Percentiles rank a stretch among this genome's conserved stretches.
These are phyloP conservation scores for Aspergillus wentii DNA, from an alignment of 495 filamentous ascomycete genomes.

Conservation along the genomic window DNA sequence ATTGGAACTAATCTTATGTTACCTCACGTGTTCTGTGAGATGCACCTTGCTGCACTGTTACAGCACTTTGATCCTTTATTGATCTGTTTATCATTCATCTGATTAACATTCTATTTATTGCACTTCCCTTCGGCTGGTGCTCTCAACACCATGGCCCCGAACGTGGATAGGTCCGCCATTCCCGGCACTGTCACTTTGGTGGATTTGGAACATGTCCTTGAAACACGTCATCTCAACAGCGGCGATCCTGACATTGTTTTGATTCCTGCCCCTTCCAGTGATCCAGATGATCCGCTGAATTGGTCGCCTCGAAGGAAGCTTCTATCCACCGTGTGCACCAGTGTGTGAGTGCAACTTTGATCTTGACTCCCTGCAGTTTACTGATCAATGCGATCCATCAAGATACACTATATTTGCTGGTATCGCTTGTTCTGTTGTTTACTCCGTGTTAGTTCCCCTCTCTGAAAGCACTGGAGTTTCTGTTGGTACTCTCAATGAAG, in stretches of 20 bases:
- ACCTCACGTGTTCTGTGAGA: too few species aligned
- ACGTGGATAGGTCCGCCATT: constrained; percentile 36
- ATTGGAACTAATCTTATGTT: too few species aligned
- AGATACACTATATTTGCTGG: constrained; percentile 58
- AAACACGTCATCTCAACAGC: constrained; percentile 33
- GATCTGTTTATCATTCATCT: too few species aligned
- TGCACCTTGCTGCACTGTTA: too few species aligned
- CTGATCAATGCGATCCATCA: background rate
- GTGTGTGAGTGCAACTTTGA: constrained; percentile 21
- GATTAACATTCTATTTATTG: too few species aligned
- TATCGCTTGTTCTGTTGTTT: constrained; percentile 55
- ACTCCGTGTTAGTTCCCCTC: constrained; percentile 56
- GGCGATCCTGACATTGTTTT: constrained; percentile 51
- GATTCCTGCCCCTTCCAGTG: constrained; percentile 50
- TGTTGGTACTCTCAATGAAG: constrained; percentile 49
- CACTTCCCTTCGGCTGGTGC: too few species aligned
- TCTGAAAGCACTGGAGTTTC: constrained; percentile 51
- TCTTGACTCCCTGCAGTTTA: background rate
- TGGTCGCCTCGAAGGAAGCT: constrained; percentile 54
- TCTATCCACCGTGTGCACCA: constrained; percentile 46
- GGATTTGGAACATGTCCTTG: constrained; percentile 45
- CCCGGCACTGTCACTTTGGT: constrained; percentile 53
- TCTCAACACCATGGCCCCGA: constrained; percentile 22
- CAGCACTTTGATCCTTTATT: too few species aligned
- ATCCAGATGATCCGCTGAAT: constrained; percentile 59